Evolutionary conservation across 116 monocot genomes (phyloP).

Genomic region (Cymodocea nodosa): DNA sequence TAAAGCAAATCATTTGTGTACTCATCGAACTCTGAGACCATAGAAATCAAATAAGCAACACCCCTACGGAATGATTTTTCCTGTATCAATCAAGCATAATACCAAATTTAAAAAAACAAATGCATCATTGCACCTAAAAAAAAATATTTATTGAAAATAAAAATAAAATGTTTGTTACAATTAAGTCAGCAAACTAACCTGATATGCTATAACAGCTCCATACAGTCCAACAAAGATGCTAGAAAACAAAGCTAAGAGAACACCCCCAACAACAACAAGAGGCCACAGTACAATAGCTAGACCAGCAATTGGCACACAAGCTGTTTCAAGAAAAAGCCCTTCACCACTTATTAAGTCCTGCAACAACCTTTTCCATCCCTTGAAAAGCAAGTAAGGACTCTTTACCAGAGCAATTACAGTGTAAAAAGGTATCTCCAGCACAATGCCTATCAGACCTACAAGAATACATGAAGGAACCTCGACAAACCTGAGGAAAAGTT

Average conservation of each 20-base stretch:
- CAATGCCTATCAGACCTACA: conserved; percentile 56
- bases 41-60: conserved; percentile 64
- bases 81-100: conserved; percentile 18
- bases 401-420: conserved; percentile 81
- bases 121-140: no score
- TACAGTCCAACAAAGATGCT: conserved; percentile 81
- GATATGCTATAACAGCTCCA: conserved; percentile 73
- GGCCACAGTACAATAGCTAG: conserved; percentile 84
- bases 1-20: conserved; percentile 98
- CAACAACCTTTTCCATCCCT: conserved; percentile 85
- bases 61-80: conserved; percentile 73
- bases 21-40: conserved; percentile 87
- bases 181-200: conserved; percentile 23
- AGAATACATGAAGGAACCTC: conserved; percentile 69
- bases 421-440: conserved; percentile 76
- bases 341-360: conserved; percentile 74
- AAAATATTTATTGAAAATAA: background rate
- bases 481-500: conserved; percentile 32
- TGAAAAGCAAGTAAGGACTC: conserved; percentile 94
- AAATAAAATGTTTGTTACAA: background rate
- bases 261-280: conserved; percentile 56
- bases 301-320: conserved; percentile 83
- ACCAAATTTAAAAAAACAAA: no score
- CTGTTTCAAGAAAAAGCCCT: conserved; percentile 79
- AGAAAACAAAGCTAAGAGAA: conserved; percentile 58